Evolutionary conservation across 768 basidiomycete genomes (phyloP), one percentile per base, ranked within the genome.

Genomic region (Amanita pallidorosea): DNA sequence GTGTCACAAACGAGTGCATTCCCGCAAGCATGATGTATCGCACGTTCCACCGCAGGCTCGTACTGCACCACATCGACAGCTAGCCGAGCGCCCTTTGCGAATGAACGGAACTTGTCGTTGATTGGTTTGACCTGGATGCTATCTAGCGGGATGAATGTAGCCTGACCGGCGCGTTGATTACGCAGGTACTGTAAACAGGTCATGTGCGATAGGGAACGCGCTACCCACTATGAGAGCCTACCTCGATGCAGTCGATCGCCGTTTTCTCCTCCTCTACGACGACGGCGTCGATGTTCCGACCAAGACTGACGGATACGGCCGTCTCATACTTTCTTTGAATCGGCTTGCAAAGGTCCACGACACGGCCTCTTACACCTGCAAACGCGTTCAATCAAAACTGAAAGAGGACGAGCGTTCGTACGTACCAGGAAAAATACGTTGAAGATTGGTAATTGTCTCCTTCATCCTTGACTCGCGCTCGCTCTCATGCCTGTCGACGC

Each of bases 91-190:
- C 88, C 89, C 58, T 91, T 89, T 2, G 86, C 89, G 60, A 94
- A 90, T 5, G 86, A 84, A 20, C 96, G 83, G 67, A 88, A 92
- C 64, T 92, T 93, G 68, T 98, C 96, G 56, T 93, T 92, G 55
- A 92, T 75, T 2, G 92, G 83, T 64, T 95, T 97, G 31, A 86
- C 85, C 61, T 92, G 89, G 57, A 98, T 95, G 7, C 92, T 94
- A 64, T 98, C 95, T n/a, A 99, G 82, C 0, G 96, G 96, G 42
- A 99, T 87, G 70, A 98, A 98, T 0, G 96, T 99, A 11, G 95
- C 95, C 67, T 93, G 90, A 1, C 95, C 96, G 0, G 88, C 82
- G 33, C 94, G 86, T 66, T 96, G 92, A 54, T 86, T 93, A 54
- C 92, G 85, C 80, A 99, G 80, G 65, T 96, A 97, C 86, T 93